Conservation (phyloP, 495 filamentous ascomycete genomes). For the Collariella sp. region DNA sequence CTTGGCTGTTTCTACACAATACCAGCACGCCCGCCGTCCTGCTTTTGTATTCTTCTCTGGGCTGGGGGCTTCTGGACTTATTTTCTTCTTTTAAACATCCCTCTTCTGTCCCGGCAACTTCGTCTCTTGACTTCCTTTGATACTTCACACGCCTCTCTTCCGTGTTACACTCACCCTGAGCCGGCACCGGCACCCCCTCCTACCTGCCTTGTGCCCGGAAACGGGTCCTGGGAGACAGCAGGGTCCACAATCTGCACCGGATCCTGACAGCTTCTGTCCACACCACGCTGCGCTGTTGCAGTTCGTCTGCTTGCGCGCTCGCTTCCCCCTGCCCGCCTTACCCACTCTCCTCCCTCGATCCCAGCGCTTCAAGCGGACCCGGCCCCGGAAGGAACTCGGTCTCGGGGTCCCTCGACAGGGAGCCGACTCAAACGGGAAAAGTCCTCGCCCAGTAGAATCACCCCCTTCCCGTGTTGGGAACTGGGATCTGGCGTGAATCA, state of each 20-base stretch:
- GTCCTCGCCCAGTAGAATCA: slow-evolving; percentile 12
- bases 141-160: not conserved
- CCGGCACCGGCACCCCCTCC: not conserved
- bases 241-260: slow-evolving; percentile 2
- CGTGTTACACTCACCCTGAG: slow-evolving; percentile 3
- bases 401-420: slow-evolving; percentile 4
- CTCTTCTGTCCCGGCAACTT: not conserved
- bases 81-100: not conserved
- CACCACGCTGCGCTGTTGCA: not conserved
- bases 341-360: not conserved
- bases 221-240: not conserved
- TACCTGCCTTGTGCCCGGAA: not conserved
- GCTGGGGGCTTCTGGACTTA: not conserved
- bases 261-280: not conserved
- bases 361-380: slow-evolving; percentile 8
- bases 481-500: not conserved
- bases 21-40: not conserved
- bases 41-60: not conserved
- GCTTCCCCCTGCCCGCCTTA: not conserved
- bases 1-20: not conserved
- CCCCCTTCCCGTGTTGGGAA: slow-evolving; percentile 15
- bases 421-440: slow-evolving; percentile 20
- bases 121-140: not conserved
- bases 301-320: not conserved
- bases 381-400: not conserved